Percentiles rank a stretch among this genome's conserved stretches.
Evolutionary conservation across 306 rosid genomes (phyloP).

Genomic region (Purshia tridentata): DNA sequence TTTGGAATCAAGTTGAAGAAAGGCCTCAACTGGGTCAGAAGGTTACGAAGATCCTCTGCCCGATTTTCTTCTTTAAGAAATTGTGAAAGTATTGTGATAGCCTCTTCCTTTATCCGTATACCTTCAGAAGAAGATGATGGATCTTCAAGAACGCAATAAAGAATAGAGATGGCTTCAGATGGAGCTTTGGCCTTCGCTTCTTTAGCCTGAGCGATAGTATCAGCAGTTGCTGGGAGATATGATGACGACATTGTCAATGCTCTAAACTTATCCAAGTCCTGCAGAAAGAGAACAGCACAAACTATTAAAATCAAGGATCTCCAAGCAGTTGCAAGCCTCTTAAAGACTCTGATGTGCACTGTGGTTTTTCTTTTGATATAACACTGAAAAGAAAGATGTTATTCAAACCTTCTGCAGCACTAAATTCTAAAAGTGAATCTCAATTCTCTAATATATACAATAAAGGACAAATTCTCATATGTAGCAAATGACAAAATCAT

Average conservation of each 20-base stretch:
- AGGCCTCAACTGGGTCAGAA: conserved; percentile 88
- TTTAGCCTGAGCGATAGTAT: conserved; percentile 62
- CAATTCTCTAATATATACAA: background rate
- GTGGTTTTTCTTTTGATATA: background rate
- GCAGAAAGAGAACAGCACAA: conserved; percentile 28
- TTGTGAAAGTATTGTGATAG: conserved; percentile 70
- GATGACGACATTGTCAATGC: conserved; percentile 63
- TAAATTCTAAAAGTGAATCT: background rate
- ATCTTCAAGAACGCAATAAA: conserved; percentile 69
- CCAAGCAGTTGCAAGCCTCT: background rate
- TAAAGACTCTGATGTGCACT: background rate
- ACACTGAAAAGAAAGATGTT: background rate
- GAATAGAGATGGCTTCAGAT: conserved; percentile 69
- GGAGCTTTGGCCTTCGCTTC: conserved; percentile 72
- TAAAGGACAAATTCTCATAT: background rate
- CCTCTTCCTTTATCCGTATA: conserved; percentile 79
- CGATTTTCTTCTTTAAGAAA: conserved; percentile 79
- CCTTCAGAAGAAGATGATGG: conserved; percentile 88
- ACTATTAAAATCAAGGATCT: background rate
- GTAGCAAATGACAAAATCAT: background rate
- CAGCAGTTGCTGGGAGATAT: conserved; percentile 74
- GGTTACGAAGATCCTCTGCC: conserved; percentile 89
- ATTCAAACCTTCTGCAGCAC: background rate
- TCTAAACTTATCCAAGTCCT: conserved; percentile 32
- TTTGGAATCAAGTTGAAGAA: conserved; percentile 88